Base-by-base conservation (phyloP, 768 basidiomycete species). In the Lyophyllum decastes region DNA sequence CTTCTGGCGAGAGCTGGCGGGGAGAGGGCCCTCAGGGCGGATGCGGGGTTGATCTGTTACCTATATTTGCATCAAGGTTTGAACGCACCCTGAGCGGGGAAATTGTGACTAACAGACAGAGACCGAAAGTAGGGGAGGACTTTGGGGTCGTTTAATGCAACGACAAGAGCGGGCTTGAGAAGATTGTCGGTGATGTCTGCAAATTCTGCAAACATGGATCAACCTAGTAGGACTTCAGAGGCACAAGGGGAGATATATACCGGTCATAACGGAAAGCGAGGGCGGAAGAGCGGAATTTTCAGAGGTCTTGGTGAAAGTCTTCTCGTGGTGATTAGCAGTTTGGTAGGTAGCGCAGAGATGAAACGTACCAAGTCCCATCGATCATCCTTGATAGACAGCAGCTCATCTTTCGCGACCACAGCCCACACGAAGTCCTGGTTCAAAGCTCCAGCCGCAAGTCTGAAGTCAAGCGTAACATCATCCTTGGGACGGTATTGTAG, bases 281-380 rank as follows among this genome's bases (percentile, higher is more conserved):
- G 81, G 63, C 2, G 91, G 89, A 24, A 96, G 74, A 16, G 76
- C 70, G 2, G 81, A 49, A 61, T 83, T 82, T 58, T 94, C 94
- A 12, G 83, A 76, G 4, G 90, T 87, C 67, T 87, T 90, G 17
- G 93, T 88, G 72, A 95, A 94, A 0, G 89, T 90, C 93, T 94
- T 68, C 2, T 10, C 43, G 41, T 10, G 49, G 24, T 48, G 17
- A n/a, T 44, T 27, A 34, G 24, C 12, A 1, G 4, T 41, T 54
- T n/a, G 21, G 33, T 48, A 24, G 14, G 43, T 19, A 46, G 25
- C 53, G 44, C 49, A 49, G 27, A 1, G 43, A n/a, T 10, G 25
- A 25, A n/a, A 79, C 88, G 67, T 57, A 96, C 94, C 70, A 95
- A 72, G 70, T 96, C 95, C 92, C 92, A 97, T 60, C 94, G 82